Conservation (phyloP, 2,329 filamentous ascomycete genomes). For the Pseudopithomyces chartarum region DNA sequence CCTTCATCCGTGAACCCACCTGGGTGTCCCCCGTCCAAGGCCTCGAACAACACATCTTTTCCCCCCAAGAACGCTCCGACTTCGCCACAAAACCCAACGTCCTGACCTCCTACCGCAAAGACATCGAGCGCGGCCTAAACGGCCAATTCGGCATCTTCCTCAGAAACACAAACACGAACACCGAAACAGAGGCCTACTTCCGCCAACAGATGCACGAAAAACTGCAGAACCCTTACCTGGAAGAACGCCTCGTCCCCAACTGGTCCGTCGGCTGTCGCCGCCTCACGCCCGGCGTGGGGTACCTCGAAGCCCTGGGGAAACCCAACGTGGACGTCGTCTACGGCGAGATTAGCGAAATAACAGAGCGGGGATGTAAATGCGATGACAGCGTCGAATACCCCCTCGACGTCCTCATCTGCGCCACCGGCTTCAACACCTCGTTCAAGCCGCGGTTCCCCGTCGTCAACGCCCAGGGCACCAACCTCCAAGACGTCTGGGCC, state of each 20-base stretch:
- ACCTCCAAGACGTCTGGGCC: slow-evolving; percentile 53
- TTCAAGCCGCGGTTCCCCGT: slow-evolving; percentile 55
- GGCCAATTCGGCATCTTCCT: slow-evolving; percentile 55
- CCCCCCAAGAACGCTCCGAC: slow-evolving; percentile 46
- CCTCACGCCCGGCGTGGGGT: slow-evolving; percentile 51
- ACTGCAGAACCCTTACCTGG: slow-evolving; percentile 32
- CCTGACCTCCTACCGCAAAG: slow-evolving; percentile 50
- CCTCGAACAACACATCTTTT: slow-evolving; percentile 52
- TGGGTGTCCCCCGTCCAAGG: slow-evolving; percentile 56
- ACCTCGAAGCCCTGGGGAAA: slow-evolving; percentile 49
- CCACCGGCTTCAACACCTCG: slow-evolving; percentile 45
- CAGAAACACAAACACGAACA: slow-evolving; percentile 48
- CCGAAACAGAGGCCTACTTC: slow-evolving; percentile 50
- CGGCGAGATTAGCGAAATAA: slow-evolving; percentile 41
- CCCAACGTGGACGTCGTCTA: slow-evolving; percentile 50
- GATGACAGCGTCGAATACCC: slow-evolving; percentile 41
- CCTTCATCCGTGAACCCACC: slow-evolving; percentile 57
- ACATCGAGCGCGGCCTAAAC: slow-evolving; percentile 54
- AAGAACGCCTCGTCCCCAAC: slow-evolving; percentile 40
- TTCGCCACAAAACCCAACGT: slow-evolving; percentile 49
- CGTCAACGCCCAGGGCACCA: slow-evolving; percentile 43
- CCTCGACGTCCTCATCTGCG: slow-evolving; percentile 44
- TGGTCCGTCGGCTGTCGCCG: slow-evolving; percentile 49
- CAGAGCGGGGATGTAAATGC: slow-evolving; percentile 45
- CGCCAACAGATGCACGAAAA: slow-evolving; percentile 54